phyloP scores from a whole-genome alignment of 805 yeast genomes.

The Lachancea sp. region DNA sequence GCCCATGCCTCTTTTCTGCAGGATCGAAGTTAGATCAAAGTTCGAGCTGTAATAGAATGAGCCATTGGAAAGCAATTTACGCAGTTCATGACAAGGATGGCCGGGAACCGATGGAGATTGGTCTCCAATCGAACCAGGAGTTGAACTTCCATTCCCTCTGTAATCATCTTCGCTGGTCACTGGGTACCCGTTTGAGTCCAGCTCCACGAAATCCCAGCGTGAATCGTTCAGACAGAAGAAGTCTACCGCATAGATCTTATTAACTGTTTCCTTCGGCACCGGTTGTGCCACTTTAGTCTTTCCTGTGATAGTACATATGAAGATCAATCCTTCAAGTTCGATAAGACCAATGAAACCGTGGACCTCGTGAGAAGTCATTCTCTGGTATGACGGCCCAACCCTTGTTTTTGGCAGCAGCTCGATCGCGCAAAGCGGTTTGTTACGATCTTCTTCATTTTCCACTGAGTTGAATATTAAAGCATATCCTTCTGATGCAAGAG shows the following conservation, averaged over 20 bases:
- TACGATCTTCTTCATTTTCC: constrained; percentile 22
- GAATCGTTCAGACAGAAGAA: constrained; percentile 67
- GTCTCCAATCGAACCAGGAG: constrained; percentile 9
- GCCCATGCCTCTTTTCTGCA: constrained; percentile 67
- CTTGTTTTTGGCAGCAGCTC: constrained; percentile 40
- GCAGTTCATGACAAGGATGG: constrained; percentile 80
- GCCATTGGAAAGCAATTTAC: constrained; percentile 75
- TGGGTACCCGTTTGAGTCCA: constrained; percentile 66
- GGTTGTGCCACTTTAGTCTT: constrained; percentile 78
- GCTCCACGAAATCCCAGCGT: constrained; percentile 73
- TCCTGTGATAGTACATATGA: constrained; percentile 73
- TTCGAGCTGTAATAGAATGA: constrained; percentile 89
- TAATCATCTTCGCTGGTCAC: constrained; percentile 37
- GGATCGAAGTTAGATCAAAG: constrained; percentile 82
- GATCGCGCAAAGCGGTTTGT: constrained; percentile 39
- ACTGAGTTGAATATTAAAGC: constrained; percentile 43
- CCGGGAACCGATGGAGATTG: constrained; percentile 34
- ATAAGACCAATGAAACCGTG: constrained; percentile 79
- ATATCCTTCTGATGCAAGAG: constrained; percentile 33
- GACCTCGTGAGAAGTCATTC: constrained; percentile 40
- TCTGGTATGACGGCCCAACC: constrained; percentile 36
- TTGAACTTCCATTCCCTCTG: constrained; percentile 5
- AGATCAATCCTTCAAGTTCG: constrained; percentile 58
- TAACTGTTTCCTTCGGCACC: constrained; percentile 68
- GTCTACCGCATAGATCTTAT: constrained; percentile 78